Evolutionary conservation across 1,284 basidiomycete species (phyloP).

Genomic region (Heterobasidion occidentale): DNA sequence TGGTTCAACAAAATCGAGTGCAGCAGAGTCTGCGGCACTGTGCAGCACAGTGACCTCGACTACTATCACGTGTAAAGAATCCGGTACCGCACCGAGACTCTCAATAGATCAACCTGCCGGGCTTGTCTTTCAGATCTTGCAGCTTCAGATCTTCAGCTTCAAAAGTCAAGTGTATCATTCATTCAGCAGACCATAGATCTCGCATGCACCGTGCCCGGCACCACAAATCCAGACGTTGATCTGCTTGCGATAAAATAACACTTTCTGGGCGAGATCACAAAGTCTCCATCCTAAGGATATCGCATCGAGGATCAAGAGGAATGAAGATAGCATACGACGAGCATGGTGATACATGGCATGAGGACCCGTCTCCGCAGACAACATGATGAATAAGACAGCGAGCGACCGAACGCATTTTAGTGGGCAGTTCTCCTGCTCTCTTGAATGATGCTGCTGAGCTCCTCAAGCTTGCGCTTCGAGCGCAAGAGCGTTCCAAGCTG

Average conservation of each 20-base stretch:
- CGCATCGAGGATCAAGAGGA: no score
- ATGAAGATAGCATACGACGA: neutral
- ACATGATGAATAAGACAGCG: neutral
- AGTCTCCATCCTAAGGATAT: no score
- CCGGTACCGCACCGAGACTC: no score
- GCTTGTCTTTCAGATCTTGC: neutral
- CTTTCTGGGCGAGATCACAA: no score
- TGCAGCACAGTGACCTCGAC: no score
- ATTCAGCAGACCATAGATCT: no score
- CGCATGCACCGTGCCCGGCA: no score
- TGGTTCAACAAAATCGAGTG: neutral
- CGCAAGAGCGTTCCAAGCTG: slow-evolving; percentile 93
- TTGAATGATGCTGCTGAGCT: slow-evolving; percentile 86
- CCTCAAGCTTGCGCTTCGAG: slow-evolving; percentile 97
- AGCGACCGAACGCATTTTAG: slow-evolving; percentile 25
- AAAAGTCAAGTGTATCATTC: neutral
- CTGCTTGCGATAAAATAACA: no score
- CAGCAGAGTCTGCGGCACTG: neutral
- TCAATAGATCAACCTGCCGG: no score
- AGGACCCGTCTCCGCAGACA: slow-evolving; percentile 1
- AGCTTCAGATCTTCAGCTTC: neutral
- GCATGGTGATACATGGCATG: slow-evolving; percentile 12
- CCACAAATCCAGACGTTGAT: no score
- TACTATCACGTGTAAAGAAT: no score
- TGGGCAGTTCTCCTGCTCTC: slow-evolving; percentile 74